Conservation (phyloP, 371 early-diverging fungal species). For the Entomophthora muscae region DNA sequence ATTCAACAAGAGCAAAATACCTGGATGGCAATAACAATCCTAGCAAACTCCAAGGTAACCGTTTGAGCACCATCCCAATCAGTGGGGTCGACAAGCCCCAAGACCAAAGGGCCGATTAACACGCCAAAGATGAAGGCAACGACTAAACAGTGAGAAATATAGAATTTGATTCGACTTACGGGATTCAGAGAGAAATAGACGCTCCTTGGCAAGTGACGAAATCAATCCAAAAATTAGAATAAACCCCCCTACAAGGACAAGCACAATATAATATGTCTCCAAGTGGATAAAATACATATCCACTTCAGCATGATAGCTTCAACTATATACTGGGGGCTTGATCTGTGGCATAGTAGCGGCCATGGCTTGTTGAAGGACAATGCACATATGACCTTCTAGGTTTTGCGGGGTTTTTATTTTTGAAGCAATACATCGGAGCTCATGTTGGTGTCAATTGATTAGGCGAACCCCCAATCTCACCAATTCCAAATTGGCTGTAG, state of each 20-base stretch:
- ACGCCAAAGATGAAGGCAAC: slow-evolving; percentile 84
- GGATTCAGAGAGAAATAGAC: slow-evolving; percentile 78
- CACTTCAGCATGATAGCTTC: too few relatives aligned
- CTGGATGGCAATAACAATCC: slow-evolving; percentile 59
- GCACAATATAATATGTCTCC: neutral
- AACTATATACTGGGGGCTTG: too few relatives aligned
- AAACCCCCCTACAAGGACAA: slow-evolving; percentile 43
- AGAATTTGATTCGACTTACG: slow-evolving; percentile 23
- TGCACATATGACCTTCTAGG: too few relatives aligned
- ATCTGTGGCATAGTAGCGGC: too few relatives aligned
- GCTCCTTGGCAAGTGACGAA: slow-evolving; percentile 80
- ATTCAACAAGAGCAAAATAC: too few relatives aligned
- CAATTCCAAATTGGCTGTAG: too few relatives aligned
- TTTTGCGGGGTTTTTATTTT: too few relatives aligned
- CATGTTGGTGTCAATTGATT: too few relatives aligned
- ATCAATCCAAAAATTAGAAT: slow-evolving; percentile 72
- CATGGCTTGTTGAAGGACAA: too few relatives aligned
- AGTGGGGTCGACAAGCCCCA: slow-evolving; percentile 38
- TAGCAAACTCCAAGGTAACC: slow-evolving; percentile 45
- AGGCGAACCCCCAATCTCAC: too few relatives aligned
- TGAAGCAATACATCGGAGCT: too few relatives aligned
- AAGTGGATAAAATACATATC: neutral
- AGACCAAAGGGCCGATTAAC: slow-evolving; percentile 51
- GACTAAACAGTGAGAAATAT: slow-evolving; percentile 18
- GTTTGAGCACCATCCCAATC: slow-evolving; percentile 24